Base-by-base conservation (phyloP, 371 early-diverging fungal species). In the Lichtheimia ramosa region DNA sequence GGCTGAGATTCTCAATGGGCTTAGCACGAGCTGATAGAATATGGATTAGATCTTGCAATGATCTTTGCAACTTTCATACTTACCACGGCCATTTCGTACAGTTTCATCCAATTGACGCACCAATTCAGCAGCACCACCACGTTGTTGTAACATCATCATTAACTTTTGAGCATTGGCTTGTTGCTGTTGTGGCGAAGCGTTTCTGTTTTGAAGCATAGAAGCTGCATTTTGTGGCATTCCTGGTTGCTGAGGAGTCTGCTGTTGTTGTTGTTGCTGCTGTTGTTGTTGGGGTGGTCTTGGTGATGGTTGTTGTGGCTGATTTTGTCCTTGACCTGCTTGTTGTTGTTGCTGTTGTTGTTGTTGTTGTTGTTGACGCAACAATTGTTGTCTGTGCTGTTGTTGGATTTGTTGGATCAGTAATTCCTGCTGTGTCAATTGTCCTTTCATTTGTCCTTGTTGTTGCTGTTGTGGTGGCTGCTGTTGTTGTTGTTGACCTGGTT, bases 51-150 rank as follows among this genome's bases (percentile, higher is more conserved):
- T n/a, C n/a, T 24, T 5, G 4, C 14, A 54, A 54, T 27, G 12
- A 20, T 28, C 23, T 6, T 3, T 25, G 5, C n/a, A n/a, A n/a
- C 3, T 51, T 7, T 20, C 6, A 14, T 15, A 40, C 52, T 27
- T 56, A 81, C 83, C 77, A 75, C 79, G 58, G 25, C 52, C 71
- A 21, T 67, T 63, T 16, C 78, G 77, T 34, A 79, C 65, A 14
- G 50, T 66, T 49, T 78, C 82, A 46, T 77, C 76, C 69, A 83
- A 64, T 51, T 70, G 64, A 24, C 74, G 77, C 3, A 82, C 76
- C 25, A 77, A 64, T 42, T 64, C 71, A 23, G 73, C 70, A 3
- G 77, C 79, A 15, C 49, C 63, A 27, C 61, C 64, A n/a, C 69
- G 57, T 13, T 65, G 69, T 39, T 54, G 55, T 39, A 62, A 57